Conservation (phyloP, 164 flowering plant species). For the Kalanchoe fedtschenkoi region DNA sequence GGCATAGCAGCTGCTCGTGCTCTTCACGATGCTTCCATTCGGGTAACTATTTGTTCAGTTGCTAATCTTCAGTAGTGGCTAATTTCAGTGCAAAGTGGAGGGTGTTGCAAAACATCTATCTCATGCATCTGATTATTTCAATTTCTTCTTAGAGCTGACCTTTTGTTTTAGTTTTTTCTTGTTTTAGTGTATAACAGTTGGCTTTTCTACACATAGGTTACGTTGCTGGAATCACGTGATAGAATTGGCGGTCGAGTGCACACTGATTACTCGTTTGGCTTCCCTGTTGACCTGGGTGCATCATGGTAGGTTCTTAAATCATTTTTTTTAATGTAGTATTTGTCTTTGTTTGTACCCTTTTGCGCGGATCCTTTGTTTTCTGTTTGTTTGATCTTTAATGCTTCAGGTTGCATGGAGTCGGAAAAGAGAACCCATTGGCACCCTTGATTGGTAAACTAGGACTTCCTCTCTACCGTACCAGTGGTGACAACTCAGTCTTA, state of each 20-base stretch:
- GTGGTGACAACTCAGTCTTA: slow-evolving; percentile 92
- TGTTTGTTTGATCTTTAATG: slow-evolving; percentile 3
- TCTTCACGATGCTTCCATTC: slow-evolving; percentile 78
- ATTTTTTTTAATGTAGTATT: neutral
- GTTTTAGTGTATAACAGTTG: neutral
- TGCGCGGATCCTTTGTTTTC: neutral
- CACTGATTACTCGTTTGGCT: slow-evolving; percentile 79
- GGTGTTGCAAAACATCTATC: neutral
- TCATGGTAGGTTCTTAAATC: slow-evolving; percentile 46
- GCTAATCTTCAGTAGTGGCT: neutral
- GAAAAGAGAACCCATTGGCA: slow-evolving; percentile 90
- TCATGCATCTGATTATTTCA: neutral
- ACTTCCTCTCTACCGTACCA: slow-evolving; percentile 83
- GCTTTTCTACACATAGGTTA: slow-evolving; percentile 32
- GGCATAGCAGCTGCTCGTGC: slow-evolving; percentile 87
- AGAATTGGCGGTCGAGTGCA: slow-evolving; percentile 75
- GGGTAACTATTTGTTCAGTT: slow-evolving; percentile 27
- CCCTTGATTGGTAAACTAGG: slow-evolving; percentile 77
- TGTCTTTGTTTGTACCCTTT: neutral
- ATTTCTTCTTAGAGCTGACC: neutral
- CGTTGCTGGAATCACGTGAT: slow-evolving; percentile 68
- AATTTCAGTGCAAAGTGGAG: neutral
- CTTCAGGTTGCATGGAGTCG: slow-evolving; percentile 92
- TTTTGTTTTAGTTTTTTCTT: neutral
- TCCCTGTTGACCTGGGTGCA: slow-evolving; percentile 87